Base-by-base conservation (phyloP, 2,329 filamentous ascomycete genomes). In the Cercospora canescens region DNA sequence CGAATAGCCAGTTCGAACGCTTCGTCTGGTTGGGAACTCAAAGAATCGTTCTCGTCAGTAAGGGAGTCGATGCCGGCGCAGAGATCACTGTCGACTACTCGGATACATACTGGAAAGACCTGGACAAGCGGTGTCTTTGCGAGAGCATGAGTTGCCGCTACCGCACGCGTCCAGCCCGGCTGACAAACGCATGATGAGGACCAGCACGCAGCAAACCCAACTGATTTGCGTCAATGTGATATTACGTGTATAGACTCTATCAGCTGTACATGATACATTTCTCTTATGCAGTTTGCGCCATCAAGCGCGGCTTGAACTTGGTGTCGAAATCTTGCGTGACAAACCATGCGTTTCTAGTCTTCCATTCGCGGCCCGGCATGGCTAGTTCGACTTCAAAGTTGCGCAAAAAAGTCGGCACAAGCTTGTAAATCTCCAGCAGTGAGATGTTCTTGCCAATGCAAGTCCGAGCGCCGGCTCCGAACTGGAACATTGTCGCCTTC, bases 401-500 rank as follows among this genome's bases (percentile, higher is more conserved):
- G 74, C 88, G 80, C 77, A 92, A 75, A 73, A 92, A 79, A 83
- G 80, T 83, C 21, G 82, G 82, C 37, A 85, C 81, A 11, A 84
- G 70, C 75, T 85, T 85, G 68, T 83, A 84, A 7, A 84, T 81
- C 74, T 85, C 83, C 66, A 84, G 64, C 67, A 84, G 65, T 52
- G 57, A 69, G 62, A 85, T 81, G 66, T 84, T 84, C 78, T 82
- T 83, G 2, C 90, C 90, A 57, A 86, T 83, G 71, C 90, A 92
- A 1, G 90, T 91, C 72, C 89, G 80, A 11, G 86, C 85, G 0
- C 90, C 90, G 78, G 89, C 89, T 1, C 90, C 90, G 76, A 92
- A 92, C 71, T 91, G 89, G 75, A 91, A 82, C 88, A 91, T 88
- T n/a, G 82, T 83, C 1, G 86, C 87, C 71, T 88, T 88, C 89